Conservation (phyloP, 2,329 filamentous ascomycete genomes). For the Fusarium musae region DNA sequence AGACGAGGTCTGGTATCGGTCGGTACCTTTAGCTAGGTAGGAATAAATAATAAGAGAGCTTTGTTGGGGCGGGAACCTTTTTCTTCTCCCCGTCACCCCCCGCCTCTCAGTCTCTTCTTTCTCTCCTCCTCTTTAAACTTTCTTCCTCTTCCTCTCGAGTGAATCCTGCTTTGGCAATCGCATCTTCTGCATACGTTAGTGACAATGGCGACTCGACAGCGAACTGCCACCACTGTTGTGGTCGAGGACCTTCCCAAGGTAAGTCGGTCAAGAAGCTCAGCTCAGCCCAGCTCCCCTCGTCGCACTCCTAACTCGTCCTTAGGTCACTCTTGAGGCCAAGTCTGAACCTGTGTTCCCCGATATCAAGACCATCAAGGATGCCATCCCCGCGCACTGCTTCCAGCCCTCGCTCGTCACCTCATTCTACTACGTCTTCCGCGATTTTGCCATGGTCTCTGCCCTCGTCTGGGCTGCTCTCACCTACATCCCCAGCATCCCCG, state of each 20-base stretch:
- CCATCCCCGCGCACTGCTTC: slow-evolving; percentile 72
- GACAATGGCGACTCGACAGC: slow-evolving; percentile 44
- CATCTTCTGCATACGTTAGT: neutral
- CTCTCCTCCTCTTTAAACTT: neutral
- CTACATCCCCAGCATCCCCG: slow-evolving; percentile 63
- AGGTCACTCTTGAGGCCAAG: slow-evolving; percentile 35
- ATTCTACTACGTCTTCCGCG: slow-evolving; percentile 66
- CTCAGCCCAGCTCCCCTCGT: neutral
- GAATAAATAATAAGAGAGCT: slow-evolving; percentile 16
- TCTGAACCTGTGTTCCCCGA: slow-evolving; percentile 42
- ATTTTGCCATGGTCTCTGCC: slow-evolving; percentile 60
- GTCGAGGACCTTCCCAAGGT: slow-evolving; percentile 33
- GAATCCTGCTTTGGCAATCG: neutral
- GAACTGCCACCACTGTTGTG: slow-evolving; percentile 40
- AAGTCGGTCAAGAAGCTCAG: neutral
- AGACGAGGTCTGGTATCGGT: slow-evolving; percentile 7
- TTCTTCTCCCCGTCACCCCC: neutral
- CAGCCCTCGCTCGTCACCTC: slow-evolving; percentile 63
- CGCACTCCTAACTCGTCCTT: slow-evolving; percentile 9
- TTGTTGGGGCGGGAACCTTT: slow-evolving; percentile 16
- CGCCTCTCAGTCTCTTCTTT: neutral
- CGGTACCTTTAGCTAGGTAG: neutral
- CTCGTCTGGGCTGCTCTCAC: slow-evolving; percentile 63
- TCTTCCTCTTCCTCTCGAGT: neutral
- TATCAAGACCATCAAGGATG: slow-evolving; percentile 50